Conservation (phyloP, 495 filamentous ascomycete species). For the Penicillium psychrofluorescens region DNA sequence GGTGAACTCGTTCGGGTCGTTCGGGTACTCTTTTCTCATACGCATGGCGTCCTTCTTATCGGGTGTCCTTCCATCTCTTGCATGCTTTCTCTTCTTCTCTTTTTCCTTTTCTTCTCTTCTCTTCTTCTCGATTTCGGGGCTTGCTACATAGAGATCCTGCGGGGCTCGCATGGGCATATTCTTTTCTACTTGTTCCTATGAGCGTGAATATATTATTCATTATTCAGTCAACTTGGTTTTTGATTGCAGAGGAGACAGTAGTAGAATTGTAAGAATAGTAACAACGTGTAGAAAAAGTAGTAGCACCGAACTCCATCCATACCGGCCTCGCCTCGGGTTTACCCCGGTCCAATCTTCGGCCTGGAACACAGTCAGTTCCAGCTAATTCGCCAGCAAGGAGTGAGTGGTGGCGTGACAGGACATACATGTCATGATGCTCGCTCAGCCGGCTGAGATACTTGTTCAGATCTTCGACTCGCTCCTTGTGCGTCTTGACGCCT, state of each 20-base stretch:
- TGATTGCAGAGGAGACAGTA: no score
- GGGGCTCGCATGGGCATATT: constrained; percentile 12
- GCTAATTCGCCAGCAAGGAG: no score
- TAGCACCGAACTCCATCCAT: neutral
- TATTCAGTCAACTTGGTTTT: no score
- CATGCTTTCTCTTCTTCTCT: neutral
- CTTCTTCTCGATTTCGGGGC: neutral
- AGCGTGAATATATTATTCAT: neutral
- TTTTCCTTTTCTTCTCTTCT: neutral
- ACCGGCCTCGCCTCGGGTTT: constrained; percentile 8
- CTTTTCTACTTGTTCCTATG: constrained; percentile 1
- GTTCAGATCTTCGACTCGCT: constrained; percentile 93
- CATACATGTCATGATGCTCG: constrained; percentile 95
- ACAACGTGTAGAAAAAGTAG: no score
- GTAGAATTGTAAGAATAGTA: no score
- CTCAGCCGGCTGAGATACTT: constrained; percentile 84
- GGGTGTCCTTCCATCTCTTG: neutral
- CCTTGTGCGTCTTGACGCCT: constrained; percentile 91
- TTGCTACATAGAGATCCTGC: constrained; percentile 14
- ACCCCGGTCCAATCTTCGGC: constrained; percentile 73
- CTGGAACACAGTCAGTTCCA: constrained; percentile 13
- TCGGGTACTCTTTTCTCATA: constrained; percentile 7
- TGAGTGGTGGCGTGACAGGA: constrained; percentile 2
- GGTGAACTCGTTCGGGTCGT: constrained; percentile 2
- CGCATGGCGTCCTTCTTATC: constrained; percentile 17